A percentile compares a stretch with the other conserved stretches of the same genome.
Evolutionary conservation across 495 filamentous ascomycete genomes (phyloP).

Genomic region (Penicillium roqueforti): DNA sequence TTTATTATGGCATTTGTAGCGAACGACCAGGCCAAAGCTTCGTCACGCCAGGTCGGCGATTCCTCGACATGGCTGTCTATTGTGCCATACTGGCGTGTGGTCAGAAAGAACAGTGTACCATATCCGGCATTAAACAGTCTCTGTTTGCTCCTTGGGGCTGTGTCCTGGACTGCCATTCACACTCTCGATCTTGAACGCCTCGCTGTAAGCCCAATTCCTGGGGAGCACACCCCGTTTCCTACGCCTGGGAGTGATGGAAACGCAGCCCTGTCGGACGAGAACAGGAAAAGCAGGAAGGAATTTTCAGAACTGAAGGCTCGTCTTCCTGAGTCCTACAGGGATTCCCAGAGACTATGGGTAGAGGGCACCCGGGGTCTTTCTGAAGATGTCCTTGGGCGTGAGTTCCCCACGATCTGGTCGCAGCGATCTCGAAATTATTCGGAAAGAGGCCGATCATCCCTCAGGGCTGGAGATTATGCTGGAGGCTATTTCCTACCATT

Average conservation of each 20-base stretch:
- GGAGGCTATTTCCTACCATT: conserved; percentile 44
- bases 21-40: conserved; percentile 37
- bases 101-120: conserved; percentile 34
- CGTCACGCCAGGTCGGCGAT: conserved; percentile 36
- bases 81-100: conserved; percentile 45
- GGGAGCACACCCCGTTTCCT: conserved; percentile 37
- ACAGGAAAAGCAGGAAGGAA: conserved; percentile 35
- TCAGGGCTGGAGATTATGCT: conserved; percentile 40
- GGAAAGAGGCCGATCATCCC: conserved; percentile 32
- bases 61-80: conserved; percentile 47
- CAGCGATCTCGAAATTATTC: conserved; percentile 34
- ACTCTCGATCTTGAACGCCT: conserved; percentile 45
- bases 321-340: conserved; percentile 39
- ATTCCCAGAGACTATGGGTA: conserved; percentile 43
- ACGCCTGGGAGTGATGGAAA: conserved; percentile 39
- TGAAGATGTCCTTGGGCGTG: conserved; percentile 38
- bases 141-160: conserved; percentile 43
- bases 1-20: conserved; percentile 49
- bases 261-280: conserved; percentile 30
- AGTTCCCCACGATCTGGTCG: conserved; percentile 48
- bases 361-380: conserved; percentile 41
- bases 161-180: conserved; percentile 46
- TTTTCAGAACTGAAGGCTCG: conserved; percentile 38
- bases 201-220: conserved; percentile 35
- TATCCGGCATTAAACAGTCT: conserved; percentile 42